Percentiles rank a stretch among this genome's conserved stretches.
Conservation (phyloP, 2,329 filamentous ascomycete genomes). For the Leptographium galeiforme region DNA sequence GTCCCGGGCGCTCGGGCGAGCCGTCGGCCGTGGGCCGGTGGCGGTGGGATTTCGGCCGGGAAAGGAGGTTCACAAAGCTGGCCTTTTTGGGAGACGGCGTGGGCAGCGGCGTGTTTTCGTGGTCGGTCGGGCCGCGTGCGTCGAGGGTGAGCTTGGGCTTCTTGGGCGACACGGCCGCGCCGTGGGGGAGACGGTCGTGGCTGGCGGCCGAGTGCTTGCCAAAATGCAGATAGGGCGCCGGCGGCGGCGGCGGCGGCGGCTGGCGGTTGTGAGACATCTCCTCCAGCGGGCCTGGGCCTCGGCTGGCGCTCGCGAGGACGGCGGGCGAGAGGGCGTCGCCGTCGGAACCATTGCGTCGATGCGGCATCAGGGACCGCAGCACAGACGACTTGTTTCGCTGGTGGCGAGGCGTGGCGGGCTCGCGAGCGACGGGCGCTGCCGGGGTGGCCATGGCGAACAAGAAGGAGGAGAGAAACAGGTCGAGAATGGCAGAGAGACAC, state of each 20-base stretch:
- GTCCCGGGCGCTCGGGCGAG: conserved; percentile 16
- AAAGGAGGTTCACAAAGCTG: conserved; percentile 66
- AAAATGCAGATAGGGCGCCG: conserved; percentile 12
- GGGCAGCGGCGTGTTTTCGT: background rate
- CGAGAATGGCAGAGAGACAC: background rate
- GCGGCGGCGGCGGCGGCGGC: conserved; percentile 24
- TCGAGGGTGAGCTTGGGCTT: conserved; percentile 45
- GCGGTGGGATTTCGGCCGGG: conserved; percentile 60
- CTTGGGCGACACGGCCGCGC: conserved; percentile 32
- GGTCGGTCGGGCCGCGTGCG: background rate
- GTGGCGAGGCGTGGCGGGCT: conserved; percentile 13
- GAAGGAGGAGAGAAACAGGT: background rate
- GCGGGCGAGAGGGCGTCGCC: conserved; percentile 21
- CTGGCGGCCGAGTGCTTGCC: background rate
- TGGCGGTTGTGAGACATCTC: conserved; percentile 44
- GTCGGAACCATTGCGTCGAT: conserved; percentile 32
- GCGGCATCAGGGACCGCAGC: conserved; percentile 35
- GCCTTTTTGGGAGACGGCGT: conserved; percentile 23
- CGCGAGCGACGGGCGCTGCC: background rate
- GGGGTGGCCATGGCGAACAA: background rate
- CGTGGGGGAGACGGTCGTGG: background rate
- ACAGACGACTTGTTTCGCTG: conserved; percentile 35
- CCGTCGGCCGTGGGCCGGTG: conserved; percentile 39
- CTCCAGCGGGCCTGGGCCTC: conserved; percentile 26
- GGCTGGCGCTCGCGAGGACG: conserved; percentile 1